phyloP scores from a whole-genome alignment of 2,329 filamentous ascomycete genomes.

The Triangularia setosa region DNA sequence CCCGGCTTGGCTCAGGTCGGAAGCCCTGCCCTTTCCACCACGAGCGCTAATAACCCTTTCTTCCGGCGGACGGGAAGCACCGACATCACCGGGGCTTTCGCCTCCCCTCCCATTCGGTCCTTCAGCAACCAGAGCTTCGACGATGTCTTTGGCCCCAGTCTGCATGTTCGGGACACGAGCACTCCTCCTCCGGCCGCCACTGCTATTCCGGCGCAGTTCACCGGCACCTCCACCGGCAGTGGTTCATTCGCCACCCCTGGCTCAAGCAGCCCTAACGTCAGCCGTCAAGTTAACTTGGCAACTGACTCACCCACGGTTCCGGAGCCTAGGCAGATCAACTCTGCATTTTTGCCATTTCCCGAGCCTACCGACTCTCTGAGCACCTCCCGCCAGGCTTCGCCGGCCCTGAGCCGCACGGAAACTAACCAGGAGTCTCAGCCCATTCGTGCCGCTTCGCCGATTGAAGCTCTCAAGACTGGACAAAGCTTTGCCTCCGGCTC shows the following conservation, averaged over 20 bases:
- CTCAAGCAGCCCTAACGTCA: conserved; percentile 59
- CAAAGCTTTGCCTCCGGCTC: conserved; percentile 34
- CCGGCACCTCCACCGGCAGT: conserved; percentile 53
- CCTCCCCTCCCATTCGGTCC: conserved; percentile 44
- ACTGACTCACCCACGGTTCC: conserved; percentile 62
- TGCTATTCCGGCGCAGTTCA: conserved; percentile 63
- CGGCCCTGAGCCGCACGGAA: conserved; percentile 62
- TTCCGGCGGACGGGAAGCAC: conserved; percentile 69
- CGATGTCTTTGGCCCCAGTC: conserved; percentile 74
- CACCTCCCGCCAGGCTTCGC: conserved; percentile 74
- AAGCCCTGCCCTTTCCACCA: conserved; percentile 65
- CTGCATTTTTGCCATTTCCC: conserved; percentile 69
- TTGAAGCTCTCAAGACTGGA: conserved; percentile 37
- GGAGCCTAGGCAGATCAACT: conserved; percentile 72
- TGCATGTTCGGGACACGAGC: conserved; percentile 37
- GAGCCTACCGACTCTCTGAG: conserved; percentile 54
- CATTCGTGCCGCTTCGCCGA: conserved; percentile 30
- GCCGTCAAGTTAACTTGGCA: conserved; percentile 56
- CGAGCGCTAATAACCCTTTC: conserved; percentile 90
- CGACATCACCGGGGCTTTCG: conserved; percentile 54
- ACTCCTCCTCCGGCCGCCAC: conserved; percentile 47
- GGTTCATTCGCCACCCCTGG: conserved; percentile 52
- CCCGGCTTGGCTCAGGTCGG: conserved; percentile 50
- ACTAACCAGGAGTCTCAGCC: conserved; percentile 36
- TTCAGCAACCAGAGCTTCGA: conserved; percentile 71